Base-by-base conservation (phyloP, 257 asterid genomes). In the Mentha longifolia region DNA sequence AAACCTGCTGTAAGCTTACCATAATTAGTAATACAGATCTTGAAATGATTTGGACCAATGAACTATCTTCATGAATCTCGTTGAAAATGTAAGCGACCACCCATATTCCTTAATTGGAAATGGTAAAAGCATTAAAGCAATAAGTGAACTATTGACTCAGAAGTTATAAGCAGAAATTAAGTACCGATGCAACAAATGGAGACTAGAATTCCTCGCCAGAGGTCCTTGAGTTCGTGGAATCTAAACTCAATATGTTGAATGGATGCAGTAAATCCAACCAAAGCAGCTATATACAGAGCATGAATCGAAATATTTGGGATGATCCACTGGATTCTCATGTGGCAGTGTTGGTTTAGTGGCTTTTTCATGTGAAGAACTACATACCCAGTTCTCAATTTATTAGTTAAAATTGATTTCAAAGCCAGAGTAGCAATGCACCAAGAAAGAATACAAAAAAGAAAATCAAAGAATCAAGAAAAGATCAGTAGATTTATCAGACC, bases 141-240 rank as follows among this genome's bases (percentile, higher is more conserved):
- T 62, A 12, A 73, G 75, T 28, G 61, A 68, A 47, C 54, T 17
- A 67, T 61, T 42, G 68, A 69, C 35, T 10, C 61, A 71, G 50
- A 72, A 46, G 28, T 65, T 31, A 54, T 13, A 58, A 52, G 39
- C 43, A 37, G 71, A 67, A 9, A 67, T 67, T 61, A 73, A 51
- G 49, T 84, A 91, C 97, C 97, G 49, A 91, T 78, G 85, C 85
- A 81, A 81, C 80, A 84, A 70, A 79, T 30, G 60, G 92, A 80
- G 45, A 89, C 91, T 51, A 91, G 80, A 64, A 87, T 83, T 61
- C 96, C 97, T 14, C 95, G 88, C 96, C 96, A 87, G 58, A 91
- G 96, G 72, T 86, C 96, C 82, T 91, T 91, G 73, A 88, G 86
- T 80, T 91, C 97, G 15, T 85, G 89, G 84, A 91, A 91, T 80